Base-by-base conservation (phyloP, 768 basidiomycete species). In the Tricholoma flavovirens region DNA sequence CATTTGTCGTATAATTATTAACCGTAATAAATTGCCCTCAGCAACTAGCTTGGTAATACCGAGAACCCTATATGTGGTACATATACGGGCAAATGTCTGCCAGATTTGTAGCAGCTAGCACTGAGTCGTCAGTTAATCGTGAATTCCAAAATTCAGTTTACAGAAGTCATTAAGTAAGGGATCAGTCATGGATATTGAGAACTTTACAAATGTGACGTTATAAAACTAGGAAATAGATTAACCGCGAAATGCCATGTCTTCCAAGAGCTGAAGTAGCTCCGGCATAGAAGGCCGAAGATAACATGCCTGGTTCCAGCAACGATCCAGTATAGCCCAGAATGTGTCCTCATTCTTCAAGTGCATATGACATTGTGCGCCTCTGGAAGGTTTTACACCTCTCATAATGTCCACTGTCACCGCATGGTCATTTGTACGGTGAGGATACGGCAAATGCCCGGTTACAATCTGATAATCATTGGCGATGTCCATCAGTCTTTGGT, bases 321-420 rank as follows among this genome's bases (percentile, higher is more conserved):
- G 68, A 51, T 77, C 73, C 49, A 82, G 61, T 45, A 74, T 68
- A 11, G 58, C 60, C 77, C 80, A 79, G 60, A 82, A 80, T 3
- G 62, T 60, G 3, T 70, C 68, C 43, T 70, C 67, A 7, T 72
- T 66, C 17, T 67, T 62, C 17, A 69, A 58, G 10, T 63, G 61
- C n/a, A 73, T 63, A 12, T 68, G 60, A 15, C 60, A 65, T 17
- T 60, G 53, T 32, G 67, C 60, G 2, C 71, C 74, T 24, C 72
- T 67, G 12, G 73, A 73, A 0, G 83, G 83, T 45, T 72, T 74
- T 17, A 80, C 71, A 1, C 81, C 80, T 5, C 80, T 72, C 30
- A 83, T 56, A 35, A 84, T 79, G 49, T 83, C 83, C 4, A 82
- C 69, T 12, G 75, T 79, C 50, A 84, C 81, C 33, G 81, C 76